Conservation (phyloP, 2,329 filamentous ascomycete species). For the Diaporthe amygdali region DNA sequence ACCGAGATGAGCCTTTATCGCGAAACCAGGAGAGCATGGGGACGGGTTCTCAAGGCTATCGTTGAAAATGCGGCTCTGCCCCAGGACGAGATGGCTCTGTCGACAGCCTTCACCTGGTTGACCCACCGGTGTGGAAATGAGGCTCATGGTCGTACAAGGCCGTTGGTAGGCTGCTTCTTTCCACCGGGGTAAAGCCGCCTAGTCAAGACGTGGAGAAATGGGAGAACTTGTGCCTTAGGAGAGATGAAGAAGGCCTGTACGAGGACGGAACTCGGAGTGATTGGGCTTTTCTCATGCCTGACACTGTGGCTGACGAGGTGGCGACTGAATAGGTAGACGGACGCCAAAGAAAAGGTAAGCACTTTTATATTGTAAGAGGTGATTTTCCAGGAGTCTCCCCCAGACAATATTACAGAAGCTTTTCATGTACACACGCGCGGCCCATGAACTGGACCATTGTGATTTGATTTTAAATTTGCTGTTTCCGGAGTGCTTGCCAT, state of each 20-base stretch:
- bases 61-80: neutral
- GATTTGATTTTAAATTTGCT: constrained; percentile 39
- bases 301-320: too few species aligned
- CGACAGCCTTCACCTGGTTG: too few species aligned
- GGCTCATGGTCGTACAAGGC: too few species aligned
- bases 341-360: too few species aligned
- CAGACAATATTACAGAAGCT: neutral
- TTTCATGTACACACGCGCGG: neutral
- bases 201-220: neutral
- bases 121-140: too few species aligned
- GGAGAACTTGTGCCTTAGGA: neutral
- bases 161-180: neutral
- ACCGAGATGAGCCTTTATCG: too few species aligned
- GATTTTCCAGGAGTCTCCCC: neutral
- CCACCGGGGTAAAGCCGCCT: neutral
- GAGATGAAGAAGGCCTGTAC: neutral
- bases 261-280: neutral
- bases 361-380: neutral
- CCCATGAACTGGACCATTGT: neutral
- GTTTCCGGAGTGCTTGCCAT: constrained; percentile 57
- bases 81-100: too few species aligned
- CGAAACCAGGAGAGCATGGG: neutral
- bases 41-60: neutral
- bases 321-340: too few species aligned
- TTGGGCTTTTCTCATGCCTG: neutral